Evolutionary conservation across 2,329 filamentous ascomycete species (phyloP).

Genomic region (Cephalotrichum gorgonifer): DNA sequence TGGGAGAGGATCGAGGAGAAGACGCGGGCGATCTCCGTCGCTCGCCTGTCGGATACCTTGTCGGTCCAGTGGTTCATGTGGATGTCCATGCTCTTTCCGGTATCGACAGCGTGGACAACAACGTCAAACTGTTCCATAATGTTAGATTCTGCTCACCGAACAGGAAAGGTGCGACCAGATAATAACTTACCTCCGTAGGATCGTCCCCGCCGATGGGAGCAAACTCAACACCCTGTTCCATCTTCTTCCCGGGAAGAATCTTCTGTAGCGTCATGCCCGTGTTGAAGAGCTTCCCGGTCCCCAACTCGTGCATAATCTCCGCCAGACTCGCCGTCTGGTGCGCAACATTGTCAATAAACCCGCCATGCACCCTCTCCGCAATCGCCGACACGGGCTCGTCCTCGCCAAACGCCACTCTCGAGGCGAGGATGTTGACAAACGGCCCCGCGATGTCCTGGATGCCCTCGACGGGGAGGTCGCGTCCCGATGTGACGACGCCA

Average conservation of each 20-base stretch:
- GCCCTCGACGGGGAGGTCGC: slow-evolving; percentile 36
- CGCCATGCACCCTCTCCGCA: slow-evolving; percentile 30
- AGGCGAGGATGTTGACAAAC: slow-evolving; percentile 46
- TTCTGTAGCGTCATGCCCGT: slow-evolving; percentile 6
- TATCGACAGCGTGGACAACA: background rate
- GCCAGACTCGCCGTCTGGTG: slow-evolving; percentile 7
- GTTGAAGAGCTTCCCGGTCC: slow-evolving; percentile 7
- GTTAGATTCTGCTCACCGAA: no score
- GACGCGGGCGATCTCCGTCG: background rate
- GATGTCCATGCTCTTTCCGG: background rate
- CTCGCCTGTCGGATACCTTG: background rate
- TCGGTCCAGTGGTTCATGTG: slow-evolving; percentile 1
- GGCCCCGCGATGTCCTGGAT: slow-evolving; percentile 38
- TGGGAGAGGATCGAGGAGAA: background rate
- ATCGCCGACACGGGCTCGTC: slow-evolving; percentile 24
- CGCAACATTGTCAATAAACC: slow-evolving; percentile 13
- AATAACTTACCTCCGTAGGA: background rate
- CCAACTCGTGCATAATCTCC: slow-evolving; percentile 8
- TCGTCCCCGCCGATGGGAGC: background rate
- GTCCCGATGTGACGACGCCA: slow-evolving; percentile 41
- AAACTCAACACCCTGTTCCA: background rate
- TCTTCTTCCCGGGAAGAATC: background rate
- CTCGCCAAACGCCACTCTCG: slow-evolving; percentile 25
- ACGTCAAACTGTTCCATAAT: background rate
- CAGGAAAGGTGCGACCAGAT: no score